phyloP scores from a whole-genome alignment of 176 grass and related monocot genomes.

The Chrysopogon serrulatus region DNA sequence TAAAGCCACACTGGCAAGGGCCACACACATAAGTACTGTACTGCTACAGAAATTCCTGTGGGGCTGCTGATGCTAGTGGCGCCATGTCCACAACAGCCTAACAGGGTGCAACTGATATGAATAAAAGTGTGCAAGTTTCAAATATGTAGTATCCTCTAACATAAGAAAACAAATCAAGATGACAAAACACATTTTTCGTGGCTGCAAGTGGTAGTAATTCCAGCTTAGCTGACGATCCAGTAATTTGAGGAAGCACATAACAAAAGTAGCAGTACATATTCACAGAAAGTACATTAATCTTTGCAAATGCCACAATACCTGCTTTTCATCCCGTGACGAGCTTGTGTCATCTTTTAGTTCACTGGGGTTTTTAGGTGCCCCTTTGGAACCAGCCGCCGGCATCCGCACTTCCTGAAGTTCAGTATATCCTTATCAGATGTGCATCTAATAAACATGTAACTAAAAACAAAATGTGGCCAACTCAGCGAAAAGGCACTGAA shows the following conservation, averaged over 20 bases:
- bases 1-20: neutral
- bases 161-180: neutral
- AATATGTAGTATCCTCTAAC: slow-evolving; percentile 4
- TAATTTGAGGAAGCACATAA: neutral
- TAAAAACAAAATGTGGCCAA: neutral
- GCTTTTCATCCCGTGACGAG: slow-evolving; percentile 78
- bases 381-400: slow-evolving; percentile 87
- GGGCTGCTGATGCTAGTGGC: neutral
- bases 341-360: slow-evolving; percentile 93
- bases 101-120: neutral
- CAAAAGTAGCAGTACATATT: neutral
- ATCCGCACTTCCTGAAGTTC: slow-evolving; percentile 78
- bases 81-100: neutral
- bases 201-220: neutral
- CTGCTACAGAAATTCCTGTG: neutral
- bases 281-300: neutral
- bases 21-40: neutral
- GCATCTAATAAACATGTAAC: neutral
- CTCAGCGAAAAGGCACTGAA: neutral
- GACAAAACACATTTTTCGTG: neutral
- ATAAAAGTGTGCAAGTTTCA: neutral
- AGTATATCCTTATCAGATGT: slow-evolving; percentile 1
- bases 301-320: slow-evolving; percentile 36
- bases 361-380: slow-evolving; percentile 69
- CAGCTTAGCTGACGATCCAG: neutral